Percentiles rank a stretch among this genome's conserved stretches.
phyloP scores from a whole-genome alignment of 768 basidiomycete species.

The Trametes elegans region DNA sequence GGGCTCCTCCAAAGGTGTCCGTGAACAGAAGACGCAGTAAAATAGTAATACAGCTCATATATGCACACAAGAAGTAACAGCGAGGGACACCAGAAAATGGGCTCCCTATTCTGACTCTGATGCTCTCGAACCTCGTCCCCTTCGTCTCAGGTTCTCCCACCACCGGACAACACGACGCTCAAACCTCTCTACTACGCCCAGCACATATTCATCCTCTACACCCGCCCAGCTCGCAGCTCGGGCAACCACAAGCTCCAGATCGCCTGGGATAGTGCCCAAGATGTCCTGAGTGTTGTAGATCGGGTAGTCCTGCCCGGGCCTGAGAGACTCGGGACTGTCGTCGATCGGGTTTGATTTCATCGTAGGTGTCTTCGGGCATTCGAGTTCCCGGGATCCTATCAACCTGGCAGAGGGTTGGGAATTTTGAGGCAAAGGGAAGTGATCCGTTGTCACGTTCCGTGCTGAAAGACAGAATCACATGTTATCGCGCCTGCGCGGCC shows the following conservation, averaged over 20 bases:
- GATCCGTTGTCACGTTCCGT: slow-evolving; percentile 18
- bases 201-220: slow-evolving; percentile 49
- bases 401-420: not conserved
- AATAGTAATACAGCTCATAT: no score
- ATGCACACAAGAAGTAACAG: not conserved
- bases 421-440: slow-evolving; percentile 16
- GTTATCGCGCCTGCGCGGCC: not conserved
- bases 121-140: not conserved
- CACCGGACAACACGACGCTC: slow-evolving; percentile 62
- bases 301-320: slow-evolving; percentile 59
- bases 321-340: slow-evolving; percentile 19
- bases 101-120: not conserved
- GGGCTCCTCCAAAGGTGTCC: no score
- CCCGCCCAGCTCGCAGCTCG: slow-evolving; percentile 57
- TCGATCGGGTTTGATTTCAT: slow-evolving; percentile 4
- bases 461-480: slow-evolving; percentile 2
- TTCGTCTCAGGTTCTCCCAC: slow-evolving; percentile 35
- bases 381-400: not conserved
- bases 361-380: not conserved
- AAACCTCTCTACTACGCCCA: slow-evolving; percentile 56
- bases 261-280: slow-evolving; percentile 52
- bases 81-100: not conserved
- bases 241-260: slow-evolving; percentile 49
- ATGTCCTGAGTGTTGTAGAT: slow-evolving; percentile 71
- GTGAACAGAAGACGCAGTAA: no score